A percentile compares a stretch with the other conserved stretches of the same genome.
phyloP scores from a whole-genome alignment of 2,329 filamentous ascomycete species.

The Penicillium brasilianum region DNA sequence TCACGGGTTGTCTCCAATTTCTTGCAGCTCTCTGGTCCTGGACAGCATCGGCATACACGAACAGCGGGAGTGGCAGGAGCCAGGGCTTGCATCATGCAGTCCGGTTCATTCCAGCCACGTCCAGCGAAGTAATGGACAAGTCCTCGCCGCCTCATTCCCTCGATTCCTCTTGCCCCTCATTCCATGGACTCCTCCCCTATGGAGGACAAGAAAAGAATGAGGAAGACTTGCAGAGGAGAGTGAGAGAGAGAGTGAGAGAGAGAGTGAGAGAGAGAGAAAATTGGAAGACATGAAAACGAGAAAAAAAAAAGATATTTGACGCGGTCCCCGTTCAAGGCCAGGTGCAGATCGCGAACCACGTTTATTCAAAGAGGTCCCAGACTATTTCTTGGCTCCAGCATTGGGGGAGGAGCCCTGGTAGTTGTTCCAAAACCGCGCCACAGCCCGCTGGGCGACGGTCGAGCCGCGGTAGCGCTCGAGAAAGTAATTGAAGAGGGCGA shows the following conservation, averaged over 20 bases:
- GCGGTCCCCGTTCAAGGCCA: not conserved
- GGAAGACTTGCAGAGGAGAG: too few relatives aligned
- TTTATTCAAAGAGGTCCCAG: not conserved
- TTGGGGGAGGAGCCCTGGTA: conserved; percentile 35
- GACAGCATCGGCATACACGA: conserved; percentile 5
- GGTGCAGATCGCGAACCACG: conserved; percentile 8
- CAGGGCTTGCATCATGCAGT: conserved; percentile 4
- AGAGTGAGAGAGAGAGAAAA: not conserved
- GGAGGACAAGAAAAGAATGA: too few relatives aligned
- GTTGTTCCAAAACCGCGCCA: conserved; percentile 63
- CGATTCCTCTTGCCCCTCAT: not conserved
- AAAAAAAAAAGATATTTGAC: not conserved
- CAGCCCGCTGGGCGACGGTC: conserved; percentile 56
- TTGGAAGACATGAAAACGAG: not conserved
- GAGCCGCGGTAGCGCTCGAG: conserved; percentile 67
- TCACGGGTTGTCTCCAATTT: not conserved
- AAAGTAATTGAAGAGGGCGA: conserved; percentile 86
- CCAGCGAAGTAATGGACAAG: not conserved
- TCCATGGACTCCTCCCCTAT: too few relatives aligned
- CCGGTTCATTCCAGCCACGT: not conserved
- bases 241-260: too few relatives aligned
- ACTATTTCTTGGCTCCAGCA: conserved; percentile 33
- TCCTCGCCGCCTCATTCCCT: not conserved
- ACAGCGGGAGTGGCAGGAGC: conserved; percentile 1
- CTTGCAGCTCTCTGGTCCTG: not conserved